A percentile compares a stretch with the other conserved stretches of the same genome.
phyloP scores from a whole-genome alignment of 2,329 filamentous ascomycete genomes.

The Herpotrichia juniperi region DNA sequence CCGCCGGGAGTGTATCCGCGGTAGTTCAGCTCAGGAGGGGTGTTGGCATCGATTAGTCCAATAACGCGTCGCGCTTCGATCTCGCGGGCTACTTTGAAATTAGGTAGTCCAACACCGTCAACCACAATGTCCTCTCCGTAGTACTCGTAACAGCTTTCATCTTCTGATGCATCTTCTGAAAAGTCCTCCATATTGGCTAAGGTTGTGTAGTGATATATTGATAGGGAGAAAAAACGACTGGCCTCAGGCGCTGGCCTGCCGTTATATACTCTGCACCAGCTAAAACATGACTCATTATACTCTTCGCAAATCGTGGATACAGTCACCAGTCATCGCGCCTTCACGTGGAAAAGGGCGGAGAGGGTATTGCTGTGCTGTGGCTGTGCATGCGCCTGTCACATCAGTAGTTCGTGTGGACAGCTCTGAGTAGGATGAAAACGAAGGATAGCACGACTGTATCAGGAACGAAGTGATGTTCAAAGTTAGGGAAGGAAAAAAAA shows the following conservation, averaged over 20 bases:
- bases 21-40: conserved; percentile 7
- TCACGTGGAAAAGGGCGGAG: too few species aligned
- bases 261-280: not conserved
- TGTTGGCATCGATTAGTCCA: conserved; percentile 3
- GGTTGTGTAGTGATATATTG: not conserved
- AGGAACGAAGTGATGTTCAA: too few species aligned
- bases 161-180: not conserved
- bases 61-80: not conserved
- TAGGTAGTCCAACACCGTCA: conserved; percentile 1
- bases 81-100: conserved; percentile 1
- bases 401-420: too few species aligned
- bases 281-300: too few species aligned
- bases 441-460: too few species aligned
- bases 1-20: conserved; percentile 5
- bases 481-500: too few species aligned
- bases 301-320: too few species aligned
- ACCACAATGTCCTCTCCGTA: not conserved
- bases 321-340: too few species aligned
- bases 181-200: not conserved
- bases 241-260: not conserved
- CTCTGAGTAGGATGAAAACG: too few species aligned
- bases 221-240: not conserved
- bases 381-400: too few species aligned
- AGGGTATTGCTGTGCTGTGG: too few species aligned
- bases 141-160: not conserved